A percentile compares a stretch with the other conserved stretches of the same genome.
phyloP scores from a whole-genome alignment of 345 rosid genomes.

The Hibiscus mutabilis region DNA sequence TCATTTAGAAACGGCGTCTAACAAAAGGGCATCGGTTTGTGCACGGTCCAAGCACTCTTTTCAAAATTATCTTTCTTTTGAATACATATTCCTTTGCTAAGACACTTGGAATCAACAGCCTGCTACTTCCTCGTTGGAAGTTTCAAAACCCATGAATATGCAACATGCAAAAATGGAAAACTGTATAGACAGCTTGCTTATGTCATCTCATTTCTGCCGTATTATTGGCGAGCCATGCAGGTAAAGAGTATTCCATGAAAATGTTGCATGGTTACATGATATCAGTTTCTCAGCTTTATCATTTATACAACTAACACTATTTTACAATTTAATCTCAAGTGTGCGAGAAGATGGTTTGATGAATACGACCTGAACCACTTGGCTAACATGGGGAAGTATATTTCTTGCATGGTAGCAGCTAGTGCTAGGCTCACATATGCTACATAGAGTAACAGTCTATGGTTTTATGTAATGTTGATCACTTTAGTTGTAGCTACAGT shows the following conservation, averaged over 20 bases:
- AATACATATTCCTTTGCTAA: constrained; percentile 66
- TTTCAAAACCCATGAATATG: constrained; percentile 56
- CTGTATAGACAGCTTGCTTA: constrained; percentile 66
- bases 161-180: constrained; percentile 61
- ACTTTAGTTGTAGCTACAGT: constrained; percentile 64
- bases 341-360: constrained; percentile 90
- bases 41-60: neutral
- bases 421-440: constrained; percentile 77
- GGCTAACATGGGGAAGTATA: constrained; percentile 95
- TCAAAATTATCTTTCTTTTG: neutral
- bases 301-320: neutral
- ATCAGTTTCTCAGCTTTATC: neutral
- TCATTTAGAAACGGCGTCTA: too few species aligned
- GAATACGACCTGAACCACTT: constrained; percentile 58
- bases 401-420: constrained; percentile 93
- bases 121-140: constrained; percentile 78
- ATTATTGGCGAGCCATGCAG: constrained; percentile 98
- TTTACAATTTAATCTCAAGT: constrained; percentile 29
- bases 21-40: too few species aligned
- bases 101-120: constrained; percentile 76
- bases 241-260: constrained; percentile 23
- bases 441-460: constrained; percentile 32
- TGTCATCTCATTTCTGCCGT: constrained; percentile 77
- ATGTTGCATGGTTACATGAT: neutral
- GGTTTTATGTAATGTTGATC: constrained; percentile 51